Evolutionary conservation across 2,329 filamentous ascomycete species (phyloP), one percentile per base, ranked within the genome.

Genomic region (Cladophialophora psammophila): DNA sequence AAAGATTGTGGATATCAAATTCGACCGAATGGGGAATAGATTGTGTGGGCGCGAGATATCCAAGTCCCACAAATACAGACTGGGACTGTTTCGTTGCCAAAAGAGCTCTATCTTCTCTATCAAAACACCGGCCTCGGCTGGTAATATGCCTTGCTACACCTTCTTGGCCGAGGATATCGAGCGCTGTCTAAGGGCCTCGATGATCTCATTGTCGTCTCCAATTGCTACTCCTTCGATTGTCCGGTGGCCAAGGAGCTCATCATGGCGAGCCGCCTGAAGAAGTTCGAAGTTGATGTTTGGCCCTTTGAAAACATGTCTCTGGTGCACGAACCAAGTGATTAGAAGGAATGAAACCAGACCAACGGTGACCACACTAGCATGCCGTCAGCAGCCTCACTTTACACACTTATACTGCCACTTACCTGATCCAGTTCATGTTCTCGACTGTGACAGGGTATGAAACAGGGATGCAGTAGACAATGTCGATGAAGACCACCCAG

Each of bases 401-500:
- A n/a, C 34, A 2, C 5, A 53, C 12, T 26, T 20, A n/a, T 31
- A 15, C 13, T 26, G 6, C 1, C 9, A 53, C 64, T 48, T 40
- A 67, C 64, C 60, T 63, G 54, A 67, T 60, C 64, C 64, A 67
- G n/a, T 67, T 67, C 64, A 67, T 67, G 32, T 67, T 67, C 20
- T 58, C 55, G 9, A 50, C 34, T 20, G 64, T 67, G 13, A 69
- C 67, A 3, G 67, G 67, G 13, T 40, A 67, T 5, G 72, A 64
- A 38, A 72, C 75, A 0, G 76, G 76, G 69, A 76, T 74, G 69
- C 69, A 78, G 52, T 65, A 74, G 64, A 73, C 74, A 35, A 72
- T 74, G 38, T 75, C 74, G 40, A 74, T 72, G 63, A 73, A 75
- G 63, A 71, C 69, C 32, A 74, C 70, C 64, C 72, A 76, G 9